phyloP scores from a whole-genome alignment of 768 basidiomycete species.

The Naganishia vishniacii region DNA sequence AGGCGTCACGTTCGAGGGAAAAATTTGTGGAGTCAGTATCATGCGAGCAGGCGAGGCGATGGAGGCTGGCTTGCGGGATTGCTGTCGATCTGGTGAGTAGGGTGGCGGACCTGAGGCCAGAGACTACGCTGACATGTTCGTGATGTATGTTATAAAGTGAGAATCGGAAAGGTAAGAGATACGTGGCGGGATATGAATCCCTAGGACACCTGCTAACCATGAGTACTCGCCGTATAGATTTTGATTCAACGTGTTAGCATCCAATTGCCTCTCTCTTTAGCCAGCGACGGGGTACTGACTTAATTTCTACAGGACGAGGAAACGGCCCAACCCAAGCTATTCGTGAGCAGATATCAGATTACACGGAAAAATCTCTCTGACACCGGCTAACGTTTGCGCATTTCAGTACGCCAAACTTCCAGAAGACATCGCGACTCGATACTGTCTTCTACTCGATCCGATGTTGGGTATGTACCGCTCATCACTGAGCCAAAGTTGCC shows the following conservation, averaged over 20 bases:
- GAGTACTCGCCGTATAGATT: slow-evolving; percentile 53
- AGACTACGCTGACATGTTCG: slow-evolving; percentile 52
- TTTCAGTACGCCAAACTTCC: slow-evolving; percentile 63
- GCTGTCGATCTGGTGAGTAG: slow-evolving; percentile 65
- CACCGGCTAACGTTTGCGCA: not conserved
- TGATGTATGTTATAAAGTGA: slow-evolving; percentile 42
- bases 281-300: not conserved
- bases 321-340: slow-evolving; percentile 84
- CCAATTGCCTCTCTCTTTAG: not conserved
- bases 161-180: slow-evolving; percentile 72
- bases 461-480: slow-evolving; percentile 72
- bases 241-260: slow-evolving; percentile 79
- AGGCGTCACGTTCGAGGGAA: slow-evolving; percentile 91
- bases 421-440: slow-evolving; percentile 82
- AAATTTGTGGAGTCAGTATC: slow-evolving; percentile 94
- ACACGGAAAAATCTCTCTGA: slow-evolving; percentile 1
- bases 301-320: slow-evolving; percentile 84
- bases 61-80: slow-evolving; percentile 94
- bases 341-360: slow-evolving; percentile 54
- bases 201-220: slow-evolving; percentile 17
- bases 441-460: slow-evolving; percentile 89
- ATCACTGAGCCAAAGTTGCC: not conserved
- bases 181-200: too few relatives aligned
- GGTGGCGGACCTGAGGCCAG: too few relatives aligned
- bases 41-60: slow-evolving; percentile 95